These are phyloP conservation scores for Daldinia sp. DNA, from an alignment of 2,329 filamentous ascomycete species.

Conservation along the genomic window DNA sequence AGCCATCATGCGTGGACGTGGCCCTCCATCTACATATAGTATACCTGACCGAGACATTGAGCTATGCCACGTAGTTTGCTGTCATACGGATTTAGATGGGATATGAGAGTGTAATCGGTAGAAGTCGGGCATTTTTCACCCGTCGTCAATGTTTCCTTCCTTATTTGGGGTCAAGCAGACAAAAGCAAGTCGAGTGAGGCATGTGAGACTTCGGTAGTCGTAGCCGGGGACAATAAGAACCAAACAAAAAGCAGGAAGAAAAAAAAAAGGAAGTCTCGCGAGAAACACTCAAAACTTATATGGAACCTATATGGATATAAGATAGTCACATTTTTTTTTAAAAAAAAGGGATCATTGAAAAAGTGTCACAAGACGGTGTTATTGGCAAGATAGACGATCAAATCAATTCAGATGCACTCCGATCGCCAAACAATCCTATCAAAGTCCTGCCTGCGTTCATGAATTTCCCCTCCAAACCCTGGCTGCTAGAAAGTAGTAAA, in stretches of 20 bases:
- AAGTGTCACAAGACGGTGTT: not conserved
- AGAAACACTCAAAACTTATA: not conserved
- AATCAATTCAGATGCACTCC: slow-evolving; percentile 48
- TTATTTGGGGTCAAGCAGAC: not conserved
- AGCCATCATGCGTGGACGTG: slow-evolving; percentile 14
- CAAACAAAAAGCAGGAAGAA: not conserved
- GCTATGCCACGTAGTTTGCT: slow-evolving; percentile 4
- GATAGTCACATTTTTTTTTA: not conserved
- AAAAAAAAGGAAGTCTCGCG: not conserved
- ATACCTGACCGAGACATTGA: slow-evolving; percentile 17
- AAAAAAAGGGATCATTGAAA: not conserved
- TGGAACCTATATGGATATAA: not conserved
- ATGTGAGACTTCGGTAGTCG: not conserved
- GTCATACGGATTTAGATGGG: slow-evolving; percentile 6
- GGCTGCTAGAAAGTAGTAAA: slow-evolving; percentile 44
- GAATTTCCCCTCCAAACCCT: slow-evolving; percentile 43
- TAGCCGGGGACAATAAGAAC: not conserved
- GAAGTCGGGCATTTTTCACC: slow-evolving; percentile 17
- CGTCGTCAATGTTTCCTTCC: slow-evolving; percentile 10
- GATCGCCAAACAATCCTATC: slow-evolving; percentile 47
- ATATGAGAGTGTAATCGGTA: slow-evolving; percentile 22
- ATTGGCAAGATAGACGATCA: slow-evolving; percentile 41
- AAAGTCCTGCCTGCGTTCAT: slow-evolving; percentile 47
- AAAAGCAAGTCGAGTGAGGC: not conserved
- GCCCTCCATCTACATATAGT: not conserved